A percentile compares a stretch with the other conserved stretches of the same genome.
These are phyloP conservation scores for Cadophora malorum DNA, from an alignment of 2,329 filamentous ascomycete genomes.

Conservation along the genomic window DNA sequence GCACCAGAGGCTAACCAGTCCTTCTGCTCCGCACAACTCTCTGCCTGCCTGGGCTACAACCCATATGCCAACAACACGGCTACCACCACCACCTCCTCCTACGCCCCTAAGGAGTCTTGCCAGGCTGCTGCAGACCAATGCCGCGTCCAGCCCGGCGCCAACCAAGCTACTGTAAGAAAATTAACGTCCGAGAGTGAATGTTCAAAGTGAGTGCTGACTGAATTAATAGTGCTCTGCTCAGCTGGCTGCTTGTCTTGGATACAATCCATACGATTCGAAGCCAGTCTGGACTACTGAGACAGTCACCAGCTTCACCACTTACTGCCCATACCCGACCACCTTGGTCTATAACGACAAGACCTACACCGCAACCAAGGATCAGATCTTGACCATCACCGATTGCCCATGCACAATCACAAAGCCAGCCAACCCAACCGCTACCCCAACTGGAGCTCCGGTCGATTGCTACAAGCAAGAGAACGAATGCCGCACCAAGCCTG, in stretches of 20 bases:
- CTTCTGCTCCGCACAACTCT: slow-evolving; percentile 13
- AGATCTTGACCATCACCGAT: slow-evolving; percentile 22
- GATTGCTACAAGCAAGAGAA: background rate
- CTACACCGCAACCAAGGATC: slow-evolving; percentile 15
- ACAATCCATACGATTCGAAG: slow-evolving; percentile 12
- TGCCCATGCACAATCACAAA: slow-evolving; percentile 27
- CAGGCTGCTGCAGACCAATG: slow-evolving; percentile 13
- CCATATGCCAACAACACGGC: slow-evolving; percentile 15
- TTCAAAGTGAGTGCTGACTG: background rate
- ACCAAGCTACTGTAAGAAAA: slow-evolving; percentile 17
- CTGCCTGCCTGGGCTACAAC: slow-evolving; percentile 20
- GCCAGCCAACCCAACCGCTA: background rate
- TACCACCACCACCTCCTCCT: background rate
- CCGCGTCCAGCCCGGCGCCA: slow-evolving; percentile 15
- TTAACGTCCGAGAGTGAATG: background rate
- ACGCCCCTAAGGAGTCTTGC: slow-evolving; percentile 9
- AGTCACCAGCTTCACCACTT: slow-evolving; percentile 23
- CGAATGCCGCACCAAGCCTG: slow-evolving; percentile 12
- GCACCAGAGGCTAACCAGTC: slow-evolving; percentile 19
- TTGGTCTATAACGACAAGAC: slow-evolving; percentile 23
- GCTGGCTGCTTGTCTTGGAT: slow-evolving; percentile 18
- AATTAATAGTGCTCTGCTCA: slow-evolving; percentile 14
- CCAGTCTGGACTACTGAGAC: slow-evolving; percentile 19
- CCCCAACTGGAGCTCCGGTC: background rate
- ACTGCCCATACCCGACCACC: slow-evolving; percentile 20